Base-by-base conservation (phyloP, 176 grass and related monocot genomes). In the Paspalum notatum region DNA sequence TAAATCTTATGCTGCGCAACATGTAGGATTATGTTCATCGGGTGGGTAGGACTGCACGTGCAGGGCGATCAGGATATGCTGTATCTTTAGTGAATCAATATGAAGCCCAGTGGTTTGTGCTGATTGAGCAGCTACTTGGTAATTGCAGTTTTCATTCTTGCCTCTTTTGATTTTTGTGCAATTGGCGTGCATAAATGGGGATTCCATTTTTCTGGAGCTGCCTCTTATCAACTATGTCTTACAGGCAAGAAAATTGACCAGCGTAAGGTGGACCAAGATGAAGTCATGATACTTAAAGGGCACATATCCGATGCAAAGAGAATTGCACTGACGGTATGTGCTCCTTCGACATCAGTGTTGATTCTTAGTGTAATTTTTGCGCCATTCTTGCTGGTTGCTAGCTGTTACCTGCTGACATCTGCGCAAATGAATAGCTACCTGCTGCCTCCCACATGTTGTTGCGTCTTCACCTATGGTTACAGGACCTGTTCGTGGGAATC, bases 21-120 rank as follows among this genome's bases (percentile, higher is more conserved):
- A 83, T 91, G 44, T 77, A 95, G 92, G 96, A 95, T 89, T 98
- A 98, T 78, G 81, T 98, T 59, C 96, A 98, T 95, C 90, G 90
- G 57, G 96, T 95, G 11, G 96, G 96, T 69, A 95, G 96, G 84
- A 98, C 95, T 58, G 92, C 95, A 65, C 92, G 96, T 81, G 92
- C 96, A 61, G 92, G 96, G 62, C 82, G 74, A 14, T 93, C 92
- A 84, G 96, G 96, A 58, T 83, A 91, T 41, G 96, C 96, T 18
- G 66, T 93, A 74, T 93, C 96, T 52, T 90, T 98, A 27, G 96
- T 98, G 46, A 98, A 93, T 71, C 96, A 95, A 70, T 98, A 93
- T n/a, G 96, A 93, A 71, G 86, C 80, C 24, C 75, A 91, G 82
- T 91, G 90, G 90, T 98, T 93, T 83, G 57, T 89, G 78, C 82